phyloP scores from a whole-genome alignment of 2,329 filamentous ascomycete species.

The Ramichloridium luteum region DNA sequence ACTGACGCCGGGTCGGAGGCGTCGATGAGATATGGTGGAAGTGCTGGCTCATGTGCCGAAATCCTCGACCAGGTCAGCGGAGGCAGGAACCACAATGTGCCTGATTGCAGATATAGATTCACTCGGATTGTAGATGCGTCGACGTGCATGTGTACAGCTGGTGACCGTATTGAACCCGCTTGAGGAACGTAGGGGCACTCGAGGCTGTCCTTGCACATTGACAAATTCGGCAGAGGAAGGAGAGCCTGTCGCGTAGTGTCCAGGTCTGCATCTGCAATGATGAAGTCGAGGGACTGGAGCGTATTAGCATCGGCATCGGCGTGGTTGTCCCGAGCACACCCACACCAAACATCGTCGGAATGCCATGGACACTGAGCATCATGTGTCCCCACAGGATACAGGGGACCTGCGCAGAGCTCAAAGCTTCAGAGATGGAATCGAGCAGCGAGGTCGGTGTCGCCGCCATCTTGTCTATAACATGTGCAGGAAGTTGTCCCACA shows the following conservation, averaged over 20 bases:
- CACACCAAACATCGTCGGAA: neutral
- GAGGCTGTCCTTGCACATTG: neutral
- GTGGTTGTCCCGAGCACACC: neutral
- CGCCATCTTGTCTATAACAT: neutral
- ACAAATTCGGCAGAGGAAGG: constrained; percentile 1
- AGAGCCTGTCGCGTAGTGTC: neutral
- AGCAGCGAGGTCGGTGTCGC: neutral
- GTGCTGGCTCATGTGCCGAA: neutral
- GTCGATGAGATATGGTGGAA: neutral
- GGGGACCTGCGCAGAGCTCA: neutral
- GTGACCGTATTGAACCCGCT: neutral
- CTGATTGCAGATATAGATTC: neutral
- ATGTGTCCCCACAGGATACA: constrained; percentile 1
- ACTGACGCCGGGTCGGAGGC: neutral
- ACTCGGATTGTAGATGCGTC: neutral
- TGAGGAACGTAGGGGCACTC: neutral
- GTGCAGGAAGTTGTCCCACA: too few relatives aligned
- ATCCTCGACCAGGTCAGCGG: neutral
- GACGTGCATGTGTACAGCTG: neutral
- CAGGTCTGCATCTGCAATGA: neutral
- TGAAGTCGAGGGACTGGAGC: neutral
- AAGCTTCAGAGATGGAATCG: neutral
- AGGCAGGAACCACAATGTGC: neutral
- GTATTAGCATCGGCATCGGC: neutral
- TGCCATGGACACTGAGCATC: neutral